Evolutionary conservation across 768 basidiomycete species (phyloP).

Genomic region (Galerina marginata): DNA sequence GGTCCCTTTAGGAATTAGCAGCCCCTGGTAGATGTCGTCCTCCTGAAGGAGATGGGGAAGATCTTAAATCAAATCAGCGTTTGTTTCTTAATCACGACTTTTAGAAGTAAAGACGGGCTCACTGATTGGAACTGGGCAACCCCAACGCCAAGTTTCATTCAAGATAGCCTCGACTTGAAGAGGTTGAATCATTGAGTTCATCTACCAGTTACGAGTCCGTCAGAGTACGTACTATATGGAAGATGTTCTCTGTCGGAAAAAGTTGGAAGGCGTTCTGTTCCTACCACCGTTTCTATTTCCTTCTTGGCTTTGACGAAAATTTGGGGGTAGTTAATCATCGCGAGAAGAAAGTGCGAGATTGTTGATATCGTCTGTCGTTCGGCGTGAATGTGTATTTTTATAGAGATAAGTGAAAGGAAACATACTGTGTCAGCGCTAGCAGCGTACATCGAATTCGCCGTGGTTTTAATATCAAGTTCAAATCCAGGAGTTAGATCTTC

Average conservation of each 20-base stretch:
- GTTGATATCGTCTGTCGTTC: slow-evolving; percentile 18
- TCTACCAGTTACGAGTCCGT: slow-evolving; percentile 2
- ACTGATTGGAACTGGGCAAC: slow-evolving; percentile 19
- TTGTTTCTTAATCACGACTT: background rate
- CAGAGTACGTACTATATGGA: slow-evolving; percentile 14
- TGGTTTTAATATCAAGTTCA: slow-evolving; percentile 17
- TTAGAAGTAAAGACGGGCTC: background rate
- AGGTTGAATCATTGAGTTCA: background rate
- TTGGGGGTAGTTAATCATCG: slow-evolving; percentile 33
- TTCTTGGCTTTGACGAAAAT: slow-evolving; percentile 24
- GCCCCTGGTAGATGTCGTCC: slow-evolving; percentile 38
- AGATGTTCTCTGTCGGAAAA: slow-evolving; percentile 11
- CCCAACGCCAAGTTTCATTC: slow-evolving; percentile 15
- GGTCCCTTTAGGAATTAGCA: slow-evolving; percentile 32
- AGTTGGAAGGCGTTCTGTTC: slow-evolving; percentile 32
- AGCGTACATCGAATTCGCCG: slow-evolving; percentile 22
- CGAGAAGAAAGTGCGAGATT: slow-evolving; percentile 31
- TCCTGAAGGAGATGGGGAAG: slow-evolving; percentile 29
- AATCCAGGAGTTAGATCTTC: slow-evolving; percentile 15
- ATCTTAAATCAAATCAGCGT: slow-evolving; percentile 12
- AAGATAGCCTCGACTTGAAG: slow-evolving; percentile 1
- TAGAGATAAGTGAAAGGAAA: background rate
- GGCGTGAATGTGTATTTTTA: background rate
- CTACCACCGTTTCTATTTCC: slow-evolving; percentile 36
- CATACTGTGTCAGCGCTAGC: slow-evolving; percentile 23